Percentiles rank a stretch among this genome's conserved stretches.
These are phyloP conservation scores for Lachnellula subtilissima DNA, from an alignment of 2,329 filamentous ascomycete genomes.

Conservation along the genomic window DNA sequence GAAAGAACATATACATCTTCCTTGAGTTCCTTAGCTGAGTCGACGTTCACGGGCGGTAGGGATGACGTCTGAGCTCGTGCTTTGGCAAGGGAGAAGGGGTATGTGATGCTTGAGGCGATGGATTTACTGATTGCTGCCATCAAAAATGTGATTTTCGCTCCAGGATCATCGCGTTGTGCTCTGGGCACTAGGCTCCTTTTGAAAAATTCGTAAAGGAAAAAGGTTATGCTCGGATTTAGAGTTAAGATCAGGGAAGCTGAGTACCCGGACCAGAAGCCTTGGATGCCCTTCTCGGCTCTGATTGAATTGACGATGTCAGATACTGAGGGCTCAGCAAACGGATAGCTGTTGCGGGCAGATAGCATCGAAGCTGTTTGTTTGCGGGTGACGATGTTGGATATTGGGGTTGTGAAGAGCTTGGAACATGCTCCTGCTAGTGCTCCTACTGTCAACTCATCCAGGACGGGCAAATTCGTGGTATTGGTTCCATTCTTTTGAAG, in stretches of 20 bases:
- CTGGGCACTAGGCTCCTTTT: constrained; percentile 54
- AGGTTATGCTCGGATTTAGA: constrained; percentile 80
- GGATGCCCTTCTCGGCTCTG: constrained; percentile 61
- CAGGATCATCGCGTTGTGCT: constrained; percentile 47
- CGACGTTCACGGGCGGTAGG: constrained; percentile 31
- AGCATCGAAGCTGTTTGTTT: constrained; percentile 66
- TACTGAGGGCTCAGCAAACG: constrained; percentile 30
- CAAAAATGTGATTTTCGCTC: constrained; percentile 53
- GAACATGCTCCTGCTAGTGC: constrained; percentile 69
- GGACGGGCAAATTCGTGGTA: constrained; percentile 46
- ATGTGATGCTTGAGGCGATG: constrained; percentile 70
- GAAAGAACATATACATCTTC: constrained; percentile 30
- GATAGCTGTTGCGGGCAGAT: constrained; percentile 34
- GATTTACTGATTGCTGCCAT: constrained; percentile 76
- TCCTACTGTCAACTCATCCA: constrained; percentile 72
- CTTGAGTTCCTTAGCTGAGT: constrained; percentile 28
- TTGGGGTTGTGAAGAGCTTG: constrained; percentile 71
- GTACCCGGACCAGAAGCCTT: constrained; percentile 85
- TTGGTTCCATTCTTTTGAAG: constrained; percentile 36
- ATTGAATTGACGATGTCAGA: constrained; percentile 61
- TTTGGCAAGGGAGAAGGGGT: constrained; percentile 84
- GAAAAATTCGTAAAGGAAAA: constrained; percentile 72
- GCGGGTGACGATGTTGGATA: constrained; percentile 75
- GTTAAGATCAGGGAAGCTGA: constrained; percentile 75
- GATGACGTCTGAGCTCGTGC: constrained; percentile 64